Percentiles rank a stretch among this genome's conserved stretches.
phyloP scores from a whole-genome alignment of 139 green algal genomes.

The Picochlorum sp. region DNA sequence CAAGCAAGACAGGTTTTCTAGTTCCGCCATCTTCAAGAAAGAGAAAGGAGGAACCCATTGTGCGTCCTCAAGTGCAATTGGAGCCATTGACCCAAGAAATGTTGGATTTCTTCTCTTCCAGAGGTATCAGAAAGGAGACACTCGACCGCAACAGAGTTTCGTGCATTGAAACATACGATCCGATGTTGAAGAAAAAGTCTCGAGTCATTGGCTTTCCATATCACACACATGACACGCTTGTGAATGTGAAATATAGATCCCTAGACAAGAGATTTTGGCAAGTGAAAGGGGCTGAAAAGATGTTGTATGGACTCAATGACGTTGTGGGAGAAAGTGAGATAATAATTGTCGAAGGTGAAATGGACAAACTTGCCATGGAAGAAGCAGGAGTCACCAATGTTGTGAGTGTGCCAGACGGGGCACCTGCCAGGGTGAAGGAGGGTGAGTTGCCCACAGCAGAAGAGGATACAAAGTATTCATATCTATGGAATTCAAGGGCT shows the following conservation, averaged over 20 bases:
- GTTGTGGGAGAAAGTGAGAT: constrained; percentile 29
- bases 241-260: constrained; percentile 85
- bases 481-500: constrained; percentile 61
- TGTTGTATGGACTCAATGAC: constrained; percentile 86
- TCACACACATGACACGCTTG: constrained; percentile 49
- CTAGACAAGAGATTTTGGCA: constrained; percentile 72
- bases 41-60: constrained; percentile 15
- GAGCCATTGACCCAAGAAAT: constrained; percentile 20
- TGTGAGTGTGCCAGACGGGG: constrained; percentile 66
- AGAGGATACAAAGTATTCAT: constrained; percentile 69
- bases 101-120: constrained; percentile 39
- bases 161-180: constrained; percentile 20
- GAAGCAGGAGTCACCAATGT: constrained; percentile 65
- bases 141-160: constrained; percentile 47
- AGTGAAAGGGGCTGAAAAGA: constrained; percentile 62
- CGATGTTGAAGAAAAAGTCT: background rate
- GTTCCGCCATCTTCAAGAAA: constrained; percentile 12
- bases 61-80: constrained; percentile 17
- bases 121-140: constrained; percentile 46
- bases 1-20: constrained; percentile 6
- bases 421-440: constrained; percentile 48
- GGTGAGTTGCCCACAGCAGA: constrained; percentile 31
- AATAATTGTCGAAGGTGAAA: constrained; percentile 85
- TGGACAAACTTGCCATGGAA: constrained; percentile 84
- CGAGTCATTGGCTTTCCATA: constrained; percentile 75